A percentile compares a stretch with the other conserved stretches of the same genome.
Conservation (phyloP, 2,329 filamentous ascomycete species). For the Coniella vitis region DNA sequence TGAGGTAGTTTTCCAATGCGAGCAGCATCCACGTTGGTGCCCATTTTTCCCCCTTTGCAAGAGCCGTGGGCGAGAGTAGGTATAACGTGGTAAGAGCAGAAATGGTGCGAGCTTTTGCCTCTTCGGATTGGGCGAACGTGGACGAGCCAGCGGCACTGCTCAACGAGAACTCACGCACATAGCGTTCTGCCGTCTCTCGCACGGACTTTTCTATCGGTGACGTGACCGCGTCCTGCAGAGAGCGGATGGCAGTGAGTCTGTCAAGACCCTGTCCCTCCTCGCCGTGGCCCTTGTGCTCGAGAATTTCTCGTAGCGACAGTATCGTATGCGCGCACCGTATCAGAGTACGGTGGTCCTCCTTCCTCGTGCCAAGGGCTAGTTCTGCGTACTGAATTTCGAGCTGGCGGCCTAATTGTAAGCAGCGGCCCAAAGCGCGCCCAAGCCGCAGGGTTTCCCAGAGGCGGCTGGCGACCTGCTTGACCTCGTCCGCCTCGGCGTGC, state of each 20-base stretch:
- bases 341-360: constrained; percentile 70
- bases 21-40: constrained; percentile 67
- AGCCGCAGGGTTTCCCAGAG: constrained; percentile 76
- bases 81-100: constrained; percentile 74
- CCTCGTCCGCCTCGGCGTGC: constrained; percentile 79
- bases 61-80: constrained; percentile 64
- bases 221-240: constrained; percentile 60
- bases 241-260: constrained; percentile 63
- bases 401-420: constrained; percentile 75
- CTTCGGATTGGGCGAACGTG: constrained; percentile 58
- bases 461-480: constrained; percentile 67
- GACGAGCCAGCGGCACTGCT: constrained; percentile 36
- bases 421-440: constrained; percentile 68
- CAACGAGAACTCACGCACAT: constrained; percentile 78
- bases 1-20: constrained; percentile 74
- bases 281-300: constrained; percentile 58
- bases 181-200: constrained; percentile 67
- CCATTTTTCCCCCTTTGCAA: constrained; percentile 46
- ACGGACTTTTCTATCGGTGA: constrained; percentile 67
- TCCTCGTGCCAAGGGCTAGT: constrained; percentile 40
- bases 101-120: constrained; percentile 64
- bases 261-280: constrained; percentile 74
- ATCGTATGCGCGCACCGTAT: constrained; percentile 78
- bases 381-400: constrained; percentile 81
- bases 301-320: constrained; percentile 65